A percentile compares a stretch with the other conserved stretches of the same genome.
Evolutionary conservation across 495 filamentous ascomycete genomes (phyloP).

Genomic region (Daldinia bambusicola): DNA sequence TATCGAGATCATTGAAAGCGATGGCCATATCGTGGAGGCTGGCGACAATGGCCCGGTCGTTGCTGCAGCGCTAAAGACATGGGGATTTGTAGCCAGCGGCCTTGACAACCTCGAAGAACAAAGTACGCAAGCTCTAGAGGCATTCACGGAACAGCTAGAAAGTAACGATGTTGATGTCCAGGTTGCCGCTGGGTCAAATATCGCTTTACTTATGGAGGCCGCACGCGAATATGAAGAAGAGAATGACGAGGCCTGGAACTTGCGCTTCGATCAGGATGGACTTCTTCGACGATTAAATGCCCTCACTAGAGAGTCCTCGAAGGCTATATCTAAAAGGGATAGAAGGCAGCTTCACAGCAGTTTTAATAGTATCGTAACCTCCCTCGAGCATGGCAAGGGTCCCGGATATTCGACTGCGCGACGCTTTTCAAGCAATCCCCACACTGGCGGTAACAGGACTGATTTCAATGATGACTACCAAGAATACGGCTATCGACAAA

Average conservation of each 20-base stretch:
- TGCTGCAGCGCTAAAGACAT: conserved; percentile 82
- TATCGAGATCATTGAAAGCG: conserved; percentile 85
- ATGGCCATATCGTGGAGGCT: conserved; percentile 80
- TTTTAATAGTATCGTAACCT: conserved; percentile 85
- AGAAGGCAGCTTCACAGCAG: conserved; percentile 79
- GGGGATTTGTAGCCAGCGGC: conserved; percentile 86
- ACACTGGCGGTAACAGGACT: conserved; percentile 63
- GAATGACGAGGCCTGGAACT: conserved; percentile 59
- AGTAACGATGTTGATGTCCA: conserved; percentile 80
- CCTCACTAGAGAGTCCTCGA: conserved; percentile 69
- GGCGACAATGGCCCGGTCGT: conserved; percentile 80
- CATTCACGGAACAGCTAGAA: conserved; percentile 89
- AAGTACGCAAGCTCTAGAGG: conserved; percentile 80
- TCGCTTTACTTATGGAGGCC: conserved; percentile 89
- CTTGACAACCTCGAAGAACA: conserved; percentile 81
- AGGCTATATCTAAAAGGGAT: conserved; percentile 80
- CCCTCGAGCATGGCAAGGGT: conserved; percentile 73
- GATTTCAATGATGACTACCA: conserved; percentile 77
- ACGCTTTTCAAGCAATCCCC: conserved; percentile 52
- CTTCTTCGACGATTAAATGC: conserved; percentile 66
- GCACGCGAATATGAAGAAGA: conserved; percentile 74
- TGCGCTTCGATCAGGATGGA: conserved; percentile 63
- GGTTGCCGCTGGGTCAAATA: conserved; percentile 87
- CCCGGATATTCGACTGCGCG: conserved; percentile 60
- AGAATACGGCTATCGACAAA: conserved; percentile 81